Conservation (phyloP, 2,329 filamentous ascomycete genomes). For the Coleophoma cylindrospora region DNA sequence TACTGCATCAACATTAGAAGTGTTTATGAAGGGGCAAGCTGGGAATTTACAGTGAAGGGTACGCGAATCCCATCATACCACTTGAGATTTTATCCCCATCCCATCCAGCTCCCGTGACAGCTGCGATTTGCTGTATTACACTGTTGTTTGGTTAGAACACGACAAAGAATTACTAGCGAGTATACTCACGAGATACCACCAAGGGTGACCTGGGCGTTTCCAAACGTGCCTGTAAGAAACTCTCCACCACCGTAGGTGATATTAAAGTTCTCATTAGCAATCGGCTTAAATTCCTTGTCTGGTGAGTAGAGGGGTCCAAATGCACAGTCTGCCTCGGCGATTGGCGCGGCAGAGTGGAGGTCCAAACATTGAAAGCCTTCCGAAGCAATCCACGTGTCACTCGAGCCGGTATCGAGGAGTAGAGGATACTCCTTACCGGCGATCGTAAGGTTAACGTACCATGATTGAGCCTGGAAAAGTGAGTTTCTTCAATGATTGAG, state of each 20-base stretch:
- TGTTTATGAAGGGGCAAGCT: not conserved
- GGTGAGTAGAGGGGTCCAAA: conserved; percentile 11
- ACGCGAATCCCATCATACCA: conserved; percentile 46
- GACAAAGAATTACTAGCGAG: not conserved
- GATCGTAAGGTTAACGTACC: conserved; percentile 3
- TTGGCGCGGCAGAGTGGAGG: conserved; percentile 4
- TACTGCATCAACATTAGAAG: conserved; percentile 4
- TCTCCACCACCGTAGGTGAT: conserved; percentile 39
- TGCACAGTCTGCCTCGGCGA: conserved; percentile 5
- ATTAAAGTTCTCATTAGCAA: conserved; percentile 35
- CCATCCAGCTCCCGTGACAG: conserved; percentile 37
- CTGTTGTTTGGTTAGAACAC: not conserved
- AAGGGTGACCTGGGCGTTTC: conserved; percentile 34
- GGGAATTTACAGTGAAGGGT: conserved; percentile 32
- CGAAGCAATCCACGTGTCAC: conserved; percentile 39
- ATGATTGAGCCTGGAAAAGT: not conserved
- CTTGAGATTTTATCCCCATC: conserved; percentile 38
- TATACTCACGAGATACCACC: conserved; percentile 34
- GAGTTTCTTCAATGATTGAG: no score
- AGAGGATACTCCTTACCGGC: conserved; percentile 2
- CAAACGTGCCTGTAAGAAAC: conserved; percentile 33
- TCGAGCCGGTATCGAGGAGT: conserved; percentile 41
- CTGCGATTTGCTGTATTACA: conserved; percentile 37
- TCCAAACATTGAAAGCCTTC: conserved; percentile 29
- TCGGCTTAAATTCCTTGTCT: conserved; percentile 27